Evolutionary conservation across 1,139 yeast genomes (phyloP).

Genomic region (Candida sp.): DNA sequence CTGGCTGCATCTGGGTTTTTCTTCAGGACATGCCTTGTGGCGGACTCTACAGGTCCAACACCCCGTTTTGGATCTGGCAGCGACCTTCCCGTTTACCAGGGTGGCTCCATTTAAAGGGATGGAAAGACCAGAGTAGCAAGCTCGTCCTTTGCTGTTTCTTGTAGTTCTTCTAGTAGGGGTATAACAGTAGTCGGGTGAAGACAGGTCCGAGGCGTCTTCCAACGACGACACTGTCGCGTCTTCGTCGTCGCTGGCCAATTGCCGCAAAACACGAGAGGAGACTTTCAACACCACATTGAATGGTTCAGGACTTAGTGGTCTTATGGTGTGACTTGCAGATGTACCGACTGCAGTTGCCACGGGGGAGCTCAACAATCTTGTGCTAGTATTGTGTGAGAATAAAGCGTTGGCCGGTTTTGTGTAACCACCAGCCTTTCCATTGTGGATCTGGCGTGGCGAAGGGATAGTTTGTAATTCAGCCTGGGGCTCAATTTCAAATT

Average conservation of each 20-base stretch:
- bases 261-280: background rate
- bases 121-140: background rate
- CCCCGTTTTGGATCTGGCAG: conserved; percentile 57
- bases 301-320: background rate
- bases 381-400: background rate
- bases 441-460: background rate
- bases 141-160: background rate
- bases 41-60: conserved; percentile 76
- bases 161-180: background rate
- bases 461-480: background rate
- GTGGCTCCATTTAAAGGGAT: background rate
- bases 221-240: background rate
- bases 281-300: background rate
- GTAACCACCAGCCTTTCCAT: background rate
- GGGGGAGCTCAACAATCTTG: background rate
- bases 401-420: background rate
- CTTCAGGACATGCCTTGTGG: conserved; percentile 68
- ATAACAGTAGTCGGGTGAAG: background rate
- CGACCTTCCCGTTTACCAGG: conserved; percentile 6
- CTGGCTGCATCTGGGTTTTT: conserved; percentile 57
- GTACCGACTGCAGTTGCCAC: background rate
- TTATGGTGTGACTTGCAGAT: background rate
- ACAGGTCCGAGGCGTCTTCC: background rate
- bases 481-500: background rate
- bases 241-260: background rate